Base-by-base conservation (phyloP, 768 basidiomycete genomes). In the Tricholoma flavovirens region DNA sequence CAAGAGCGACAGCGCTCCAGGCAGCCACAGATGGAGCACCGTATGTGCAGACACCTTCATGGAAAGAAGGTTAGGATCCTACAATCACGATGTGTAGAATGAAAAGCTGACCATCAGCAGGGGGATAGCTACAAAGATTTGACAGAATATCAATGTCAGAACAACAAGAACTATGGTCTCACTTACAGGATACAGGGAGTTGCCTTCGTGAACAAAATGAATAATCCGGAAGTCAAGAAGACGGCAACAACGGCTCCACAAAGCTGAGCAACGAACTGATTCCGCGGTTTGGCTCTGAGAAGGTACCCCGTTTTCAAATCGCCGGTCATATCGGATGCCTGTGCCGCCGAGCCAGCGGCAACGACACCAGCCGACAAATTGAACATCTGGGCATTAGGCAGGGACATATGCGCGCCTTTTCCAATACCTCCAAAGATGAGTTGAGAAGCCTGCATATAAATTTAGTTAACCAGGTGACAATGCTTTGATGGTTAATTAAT, bases 271-370 rank as follows among this genome's bases (percentile, higher is more conserved):
- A 81, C 71, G 63, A 86, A 86, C 69, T 86, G 81, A 66, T 82
- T 81, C 54, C 69, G 76, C 36, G 84, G 84, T 61, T 83, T 85
- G 11, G 83, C 79, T 51, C 84, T 74, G 22, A 86, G 76, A 56
- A 87, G 80, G 66, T 84, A 84, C 58, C 83, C 82, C n/a, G 86
- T 83, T 71, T 86, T 85, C 61, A 86, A 66, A 65, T 87, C 85
- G 55, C 83, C 78, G 46, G 79, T 81, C 85, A 87, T 85, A 64
- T 87, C 86, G 29, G 77, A 63, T 21, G 82, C 75, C 62, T 83
- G 82, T 19, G 75, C 80, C 19, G 83, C 81, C 49, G 82, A 77
- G 32, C 80, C 81, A 49, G 74, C 80, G 24, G 82, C 74, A 59
- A 83, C 69, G 43, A 79, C 73, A 67, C 82, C 83, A 49, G 77